These are phyloP conservation scores for Barnettozyma pratensis DNA, from an alignment of 805 yeast species.

Conservation along the genomic window DNA sequence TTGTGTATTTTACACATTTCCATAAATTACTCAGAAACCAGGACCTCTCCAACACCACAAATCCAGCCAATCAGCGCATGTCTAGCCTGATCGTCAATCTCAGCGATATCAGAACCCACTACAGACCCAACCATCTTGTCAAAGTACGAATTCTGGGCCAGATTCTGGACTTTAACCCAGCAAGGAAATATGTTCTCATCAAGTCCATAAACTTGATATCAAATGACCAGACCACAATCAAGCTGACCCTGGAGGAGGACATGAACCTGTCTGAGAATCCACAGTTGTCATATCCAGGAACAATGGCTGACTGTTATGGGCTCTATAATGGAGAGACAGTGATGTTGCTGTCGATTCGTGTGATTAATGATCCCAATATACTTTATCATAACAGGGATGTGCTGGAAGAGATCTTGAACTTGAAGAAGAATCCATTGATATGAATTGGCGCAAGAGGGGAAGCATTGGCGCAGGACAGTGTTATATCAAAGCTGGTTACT, in stretches of 20 bases:
- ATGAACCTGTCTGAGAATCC: slow-evolving; percentile 10
- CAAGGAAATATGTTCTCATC: slow-evolving; percentile 9
- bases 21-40: no score
- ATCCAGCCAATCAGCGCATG: slow-evolving; percentile 3
- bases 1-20: no score
- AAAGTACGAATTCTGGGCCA: slow-evolving; percentile 19
- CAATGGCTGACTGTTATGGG: slow-evolving; percentile 16
- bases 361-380: slow-evolving; percentile 5
- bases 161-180: slow-evolving; percentile 17
- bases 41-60: no score
- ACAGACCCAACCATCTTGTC: slow-evolving; percentile 11
- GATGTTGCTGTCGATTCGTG: slow-evolving; percentile 7
- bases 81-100: slow-evolving; percentile 14
- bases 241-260: slow-evolving; percentile 14
- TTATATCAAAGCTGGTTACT: no score
- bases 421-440: slow-evolving; percentile 6
- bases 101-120: slow-evolving; percentile 1
- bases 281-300: slow-evolving; percentile 16
- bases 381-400: background rate
- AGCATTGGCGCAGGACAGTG: no score
- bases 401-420: slow-evolving; percentile 1
- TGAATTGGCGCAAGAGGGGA: background rate
- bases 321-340: slow-evolving; percentile 14
- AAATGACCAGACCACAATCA: background rate
- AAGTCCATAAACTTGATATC: slow-evolving; percentile 14